Percentiles rank a stretch among this genome's conserved stretches.
Conservation (phyloP, 768 basidiomycete genomes). For the Serendipita sp. region DNA sequence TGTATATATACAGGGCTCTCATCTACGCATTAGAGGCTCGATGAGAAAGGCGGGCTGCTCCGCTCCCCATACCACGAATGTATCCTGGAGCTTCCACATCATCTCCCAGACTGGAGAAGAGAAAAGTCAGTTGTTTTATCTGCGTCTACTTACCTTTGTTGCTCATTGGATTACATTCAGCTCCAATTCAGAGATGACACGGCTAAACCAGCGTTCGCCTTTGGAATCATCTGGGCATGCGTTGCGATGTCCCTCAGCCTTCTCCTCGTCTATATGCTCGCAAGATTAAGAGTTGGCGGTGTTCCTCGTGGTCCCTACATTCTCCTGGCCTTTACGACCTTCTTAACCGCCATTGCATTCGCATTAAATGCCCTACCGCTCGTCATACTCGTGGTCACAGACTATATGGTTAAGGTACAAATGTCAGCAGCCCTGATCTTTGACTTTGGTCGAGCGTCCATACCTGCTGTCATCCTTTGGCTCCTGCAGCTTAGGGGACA, state of each 20-base stretch:
- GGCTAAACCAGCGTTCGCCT: too few species aligned
- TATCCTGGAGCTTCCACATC: too few species aligned
- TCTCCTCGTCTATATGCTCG: not conserved
- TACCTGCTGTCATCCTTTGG: not conserved
- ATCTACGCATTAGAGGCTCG: too few species aligned
- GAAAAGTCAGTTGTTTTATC: too few species aligned
- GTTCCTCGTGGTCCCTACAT: not conserved
- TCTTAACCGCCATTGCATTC: not conserved
- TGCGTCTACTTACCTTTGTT: too few species aligned
- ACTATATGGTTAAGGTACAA: not conserved
- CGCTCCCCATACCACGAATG: too few species aligned
- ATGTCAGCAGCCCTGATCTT: not conserved
- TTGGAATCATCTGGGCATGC: not conserved
- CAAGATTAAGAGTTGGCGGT: not conserved
- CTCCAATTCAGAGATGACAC: too few species aligned
- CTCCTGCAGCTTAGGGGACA: not conserved
- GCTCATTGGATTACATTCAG: too few species aligned
- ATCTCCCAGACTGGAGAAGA: too few species aligned
- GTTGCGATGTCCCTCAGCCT: not conserved
- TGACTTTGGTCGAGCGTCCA: not conserved
- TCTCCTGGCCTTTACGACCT: not conserved
- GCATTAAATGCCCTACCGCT: not conserved
- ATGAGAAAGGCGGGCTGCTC: too few species aligned
- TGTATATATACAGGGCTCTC: too few species aligned
- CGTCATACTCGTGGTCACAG: not conserved